Evolutionary conservation across 306 rosid species (phyloP), one percentile per base, ranked within the genome.

Genomic region (Glycine soja): DNA sequence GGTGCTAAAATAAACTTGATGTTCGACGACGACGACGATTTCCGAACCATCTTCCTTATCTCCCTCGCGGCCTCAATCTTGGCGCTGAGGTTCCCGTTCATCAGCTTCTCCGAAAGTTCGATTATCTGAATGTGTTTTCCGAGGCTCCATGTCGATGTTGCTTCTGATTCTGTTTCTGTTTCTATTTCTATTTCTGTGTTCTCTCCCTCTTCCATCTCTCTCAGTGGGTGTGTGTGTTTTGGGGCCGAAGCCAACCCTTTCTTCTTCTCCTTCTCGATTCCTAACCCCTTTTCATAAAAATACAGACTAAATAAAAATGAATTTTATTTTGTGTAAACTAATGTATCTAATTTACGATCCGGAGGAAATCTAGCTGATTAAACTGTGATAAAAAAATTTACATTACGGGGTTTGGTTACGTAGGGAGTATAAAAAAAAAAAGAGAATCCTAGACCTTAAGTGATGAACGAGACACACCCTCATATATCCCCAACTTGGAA

Each of bases 11-110:
- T 64, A 77, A 32, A 64, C n/a, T n/a, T n/a, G n/a, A n/a, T n/a
- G n/a, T 92, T 94, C 3, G 92, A 87, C 3, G 92, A 87, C 0
- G 87, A 53, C 0, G 83, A 70, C 0, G 87, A 90, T 70, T 89
- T 90, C 4, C 98, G 83, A 48, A 92, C 93, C 32, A 94, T 84
- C 79, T 83, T 91, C 46, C 98, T 85, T 72, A 94, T 90, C 75
- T 90, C 97, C 66, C 92, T 90, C n/a, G 98, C 97, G 11, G 97
- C 98, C 63, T 91, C 91, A 76, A 94, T 92, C 81, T 92, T 90
- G 74, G 90, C 77, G 24, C 70, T 82, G 16, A 94, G 89, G 85
- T 87, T 92, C 47, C 95, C 95, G 63, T 89, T 84, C 67, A 81
- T 78, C 16, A 94, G 93, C 82, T 85, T 94, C 18, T 90, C 90